These are phyloP conservation scores for Nigrospora sphaerica DNA, from an alignment of 2,329 filamentous ascomycete species.

Conservation along the genomic window DNA sequence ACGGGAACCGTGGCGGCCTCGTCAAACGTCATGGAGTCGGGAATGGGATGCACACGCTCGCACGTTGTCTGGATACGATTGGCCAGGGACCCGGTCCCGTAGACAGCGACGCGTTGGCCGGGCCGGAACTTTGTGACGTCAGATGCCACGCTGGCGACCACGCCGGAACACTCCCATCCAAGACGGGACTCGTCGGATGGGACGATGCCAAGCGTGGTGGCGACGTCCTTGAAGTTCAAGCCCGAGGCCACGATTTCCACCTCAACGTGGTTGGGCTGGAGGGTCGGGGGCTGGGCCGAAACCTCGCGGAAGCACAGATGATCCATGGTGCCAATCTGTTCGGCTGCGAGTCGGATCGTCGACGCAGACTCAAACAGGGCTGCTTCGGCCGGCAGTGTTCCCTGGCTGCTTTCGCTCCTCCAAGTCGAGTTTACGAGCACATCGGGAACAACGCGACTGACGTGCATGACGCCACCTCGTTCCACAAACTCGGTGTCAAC, in stretches of 20 bases:
- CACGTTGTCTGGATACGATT: no score
- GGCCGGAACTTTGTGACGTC: no score
- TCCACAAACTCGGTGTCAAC: background rate
- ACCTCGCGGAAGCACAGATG: slow-evolving; percentile 3
- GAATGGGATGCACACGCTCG: no score
- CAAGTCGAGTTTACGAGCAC: no score
- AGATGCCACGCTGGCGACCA: no score
- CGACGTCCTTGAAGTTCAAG: slow-evolving; percentile 8
- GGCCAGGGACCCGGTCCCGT: no score
- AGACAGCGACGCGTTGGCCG: no score
- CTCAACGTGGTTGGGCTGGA: slow-evolving; percentile 2
- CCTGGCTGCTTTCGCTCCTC: background rate
- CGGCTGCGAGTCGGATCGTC: slow-evolving; percentile 1
- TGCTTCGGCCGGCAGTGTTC: background rate
- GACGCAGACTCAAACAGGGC: slow-evolving; percentile 20
- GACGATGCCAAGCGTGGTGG: slow-evolving; percentile 6
- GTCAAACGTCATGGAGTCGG: slow-evolving; percentile 3
- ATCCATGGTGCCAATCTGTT: slow-evolving; percentile 5
- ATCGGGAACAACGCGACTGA: background rate
- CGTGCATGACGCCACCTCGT: background rate
- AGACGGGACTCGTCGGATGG: slow-evolving; percentile 2
- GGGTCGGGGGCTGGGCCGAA: background rate
- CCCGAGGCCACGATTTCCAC: slow-evolving; percentile 6
- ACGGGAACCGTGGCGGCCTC: slow-evolving; percentile 25
- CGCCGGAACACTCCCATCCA: background rate